Percentiles rank a stretch among this genome's conserved stretches.
phyloP scores from a whole-genome alignment of 208 protist species.

The Endotrypanum monterogeii region DNA sequence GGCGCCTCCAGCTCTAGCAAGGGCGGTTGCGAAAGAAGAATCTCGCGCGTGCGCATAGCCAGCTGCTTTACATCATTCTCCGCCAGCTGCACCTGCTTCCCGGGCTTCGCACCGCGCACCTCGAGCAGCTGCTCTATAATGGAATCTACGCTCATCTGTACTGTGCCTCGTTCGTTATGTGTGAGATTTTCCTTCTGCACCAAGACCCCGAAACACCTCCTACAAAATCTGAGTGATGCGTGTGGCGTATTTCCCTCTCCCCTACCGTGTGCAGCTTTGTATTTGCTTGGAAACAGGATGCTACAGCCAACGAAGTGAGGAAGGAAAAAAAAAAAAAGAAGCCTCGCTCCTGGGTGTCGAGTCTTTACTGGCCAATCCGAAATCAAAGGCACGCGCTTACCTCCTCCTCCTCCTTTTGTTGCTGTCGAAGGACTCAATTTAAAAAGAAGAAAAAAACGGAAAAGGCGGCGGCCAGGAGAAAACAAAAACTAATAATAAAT shows the following conservation, averaged over 20 bases:
- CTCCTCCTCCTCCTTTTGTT: no score
- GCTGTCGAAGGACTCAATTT: background rate
- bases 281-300: background rate
- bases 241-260: background rate
- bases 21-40: conserved; percentile 85
- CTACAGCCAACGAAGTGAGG: background rate
- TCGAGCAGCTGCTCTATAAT: conserved; percentile 94
- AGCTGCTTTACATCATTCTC: conserved; percentile 91
- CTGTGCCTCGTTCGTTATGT: background rate
- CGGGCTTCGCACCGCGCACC: conserved; percentile 86
- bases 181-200: background rate
- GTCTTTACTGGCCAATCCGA: background rate
- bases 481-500: background rate
- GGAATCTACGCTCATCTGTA: conserved; percentile 75
- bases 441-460: background rate
- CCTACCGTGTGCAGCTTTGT: background rate
- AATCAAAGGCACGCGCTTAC: background rate
- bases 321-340: background rate
- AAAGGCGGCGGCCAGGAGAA: no score
- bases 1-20: conserved; percentile 92
- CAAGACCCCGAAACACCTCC: background rate
- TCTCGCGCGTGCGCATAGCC: conserved; percentile 79
- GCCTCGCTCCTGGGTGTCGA: background rate
- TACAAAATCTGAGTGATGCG: background rate
- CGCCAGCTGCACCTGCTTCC: conserved; percentile 86